phyloP scores from a whole-genome alignment of 768 basidiomycete species.

The Lactarius hatsudake region DNA sequence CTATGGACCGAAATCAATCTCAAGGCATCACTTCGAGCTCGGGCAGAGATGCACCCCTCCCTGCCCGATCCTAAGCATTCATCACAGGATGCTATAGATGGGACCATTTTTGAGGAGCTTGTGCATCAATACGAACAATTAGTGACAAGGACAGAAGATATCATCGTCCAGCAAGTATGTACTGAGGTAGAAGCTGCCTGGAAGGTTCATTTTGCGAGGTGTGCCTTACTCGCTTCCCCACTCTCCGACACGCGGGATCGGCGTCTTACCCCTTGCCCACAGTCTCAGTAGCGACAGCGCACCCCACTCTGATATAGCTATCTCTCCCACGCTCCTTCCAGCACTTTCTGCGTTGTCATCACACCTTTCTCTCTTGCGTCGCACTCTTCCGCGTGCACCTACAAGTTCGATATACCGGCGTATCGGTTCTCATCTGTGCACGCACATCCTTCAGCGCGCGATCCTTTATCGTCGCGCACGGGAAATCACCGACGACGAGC shows the following conservation, averaged over 20 bases:
- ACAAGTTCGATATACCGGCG: slow-evolving; percentile 70
- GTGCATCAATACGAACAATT: slow-evolving; percentile 61
- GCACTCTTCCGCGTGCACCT: slow-evolving; percentile 55
- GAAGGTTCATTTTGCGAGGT: slow-evolving; percentile 64
- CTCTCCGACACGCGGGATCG: not conserved
- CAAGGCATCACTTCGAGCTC: slow-evolving; percentile 54
- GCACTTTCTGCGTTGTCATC: slow-evolving; percentile 80
- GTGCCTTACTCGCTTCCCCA: not conserved
- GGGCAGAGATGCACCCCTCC: slow-evolving; percentile 46
- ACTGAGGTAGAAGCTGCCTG: slow-evolving; percentile 77
- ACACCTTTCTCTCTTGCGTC: slow-evolving; percentile 66
- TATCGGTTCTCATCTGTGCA: slow-evolving; percentile 64
- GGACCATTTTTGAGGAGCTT: slow-evolving; percentile 79
- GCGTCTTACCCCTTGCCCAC: slow-evolving; percentile 28
- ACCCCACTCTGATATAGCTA: slow-evolving; percentile 40
- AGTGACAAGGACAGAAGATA: slow-evolving; percentile 73
- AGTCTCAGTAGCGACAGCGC: slow-evolving; percentile 35
- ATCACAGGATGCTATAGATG: slow-evolving; percentile 42
- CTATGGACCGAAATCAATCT: slow-evolving; percentile 78
- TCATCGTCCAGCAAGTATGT: slow-evolving; percentile 80
- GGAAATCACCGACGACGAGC: slow-evolving; percentile 56
- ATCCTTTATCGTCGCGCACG: slow-evolving; percentile 73
- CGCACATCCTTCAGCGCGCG: slow-evolving; percentile 80
- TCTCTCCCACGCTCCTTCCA: slow-evolving; percentile 70
- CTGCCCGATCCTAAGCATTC: slow-evolving; percentile 46